Evolutionary conservation across 225 moss, liverwort and hornwort species (phyloP), one percentile per base, ranked within the genome.

Genomic region (Thuidium tamariscinum): DNA sequence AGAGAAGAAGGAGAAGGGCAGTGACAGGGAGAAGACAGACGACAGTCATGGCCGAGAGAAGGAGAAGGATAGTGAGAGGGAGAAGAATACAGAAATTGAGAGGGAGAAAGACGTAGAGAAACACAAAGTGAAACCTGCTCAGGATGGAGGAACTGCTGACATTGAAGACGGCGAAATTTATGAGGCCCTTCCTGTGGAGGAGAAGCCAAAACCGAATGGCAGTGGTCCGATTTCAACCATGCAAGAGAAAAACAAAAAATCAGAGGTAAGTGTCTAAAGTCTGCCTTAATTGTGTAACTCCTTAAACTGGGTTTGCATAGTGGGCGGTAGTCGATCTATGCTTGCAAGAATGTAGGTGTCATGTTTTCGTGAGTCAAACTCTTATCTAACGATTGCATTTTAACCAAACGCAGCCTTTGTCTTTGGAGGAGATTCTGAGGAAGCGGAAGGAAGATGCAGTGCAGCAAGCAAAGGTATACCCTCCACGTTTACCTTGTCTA

Each of bases 341-440:
- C 70, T 61, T n/a, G 57, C 57, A 46, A 83, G 70, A 37, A 64
- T 57, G 13, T 59, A 34, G 49, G 34, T 83, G 75, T 59, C 64
- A 36, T 85, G 55, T 80, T 57, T 83, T 87, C n/a, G 32, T 11
- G 56, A 69, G 64, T 59, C 85, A 59, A 81, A 76, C 57, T 37
- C 42, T 82, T 81, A 61, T 46, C 67, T 90, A 54, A 86, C 56
- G 34, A 67, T 85, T 80, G 42, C 57, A 76, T 79, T 57, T 46
- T 39, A 21, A 68, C 77, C 10, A 12, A 61, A 82, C 70, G 89
- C 96, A 97, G 96, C 97, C 97, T 87, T 92, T 98, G 66, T 98
- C 97, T 79, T 90, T 98, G 90, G 97, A 98, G 92, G 97, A 98
- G 89, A 98, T 98, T 89, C 81, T 98, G 88, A 96, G 86, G 89